Evolutionary conservation across 805 yeast genomes (phyloP).

Genomic region (Yarrowia bubula): DNA sequence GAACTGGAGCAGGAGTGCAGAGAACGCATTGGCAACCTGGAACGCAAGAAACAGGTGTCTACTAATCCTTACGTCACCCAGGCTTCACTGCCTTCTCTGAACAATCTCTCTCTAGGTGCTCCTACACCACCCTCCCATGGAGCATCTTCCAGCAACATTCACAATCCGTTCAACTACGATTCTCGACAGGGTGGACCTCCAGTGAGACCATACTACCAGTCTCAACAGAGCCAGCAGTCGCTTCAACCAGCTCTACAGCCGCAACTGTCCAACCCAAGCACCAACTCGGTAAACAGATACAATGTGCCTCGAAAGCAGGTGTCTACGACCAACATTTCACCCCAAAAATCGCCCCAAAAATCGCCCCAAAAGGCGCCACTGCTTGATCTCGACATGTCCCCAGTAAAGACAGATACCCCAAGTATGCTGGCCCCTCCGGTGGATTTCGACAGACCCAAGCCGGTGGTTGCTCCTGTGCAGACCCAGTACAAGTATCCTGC

Average conservation of each 20-base stretch:
- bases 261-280: not conserved
- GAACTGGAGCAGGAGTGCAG: slow-evolving; percentile 44
- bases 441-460: slow-evolving; percentile 1
- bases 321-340: not conserved
- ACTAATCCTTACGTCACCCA: slow-evolving; percentile 35
- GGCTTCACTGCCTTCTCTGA: slow-evolving; percentile 4
- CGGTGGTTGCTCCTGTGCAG: slow-evolving; percentile 2
- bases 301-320: slow-evolving; percentile 12
- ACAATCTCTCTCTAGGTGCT: slow-evolving; percentile 4
- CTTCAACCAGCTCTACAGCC: not conserved
- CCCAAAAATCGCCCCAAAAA: too few species aligned
- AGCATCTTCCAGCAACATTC: slow-evolving; percentile 13
- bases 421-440: not conserved
- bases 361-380: slow-evolving; percentile 16
- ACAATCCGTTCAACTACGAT: slow-evolving; percentile 13
- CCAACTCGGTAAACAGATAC: slow-evolving; percentile 15
- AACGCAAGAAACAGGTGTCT: slow-evolving; percentile 29
- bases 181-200: slow-evolving; percentile 18
- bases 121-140: not conserved
- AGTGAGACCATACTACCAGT: slow-evolving; percentile 20
- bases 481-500: slow-evolving; percentile 16
- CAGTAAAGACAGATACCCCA: slow-evolving; percentile 17
- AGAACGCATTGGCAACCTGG: slow-evolving; percentile 39
- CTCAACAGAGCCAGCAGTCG: slow-evolving; percentile 1
- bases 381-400: slow-evolving; percentile 26